A percentile compares a stretch with the other conserved stretches of the same genome.
Evolutionary conservation across 352 stramenopile species (phyloP).

Genomic region (Paralagenidium karlingii): DNA sequence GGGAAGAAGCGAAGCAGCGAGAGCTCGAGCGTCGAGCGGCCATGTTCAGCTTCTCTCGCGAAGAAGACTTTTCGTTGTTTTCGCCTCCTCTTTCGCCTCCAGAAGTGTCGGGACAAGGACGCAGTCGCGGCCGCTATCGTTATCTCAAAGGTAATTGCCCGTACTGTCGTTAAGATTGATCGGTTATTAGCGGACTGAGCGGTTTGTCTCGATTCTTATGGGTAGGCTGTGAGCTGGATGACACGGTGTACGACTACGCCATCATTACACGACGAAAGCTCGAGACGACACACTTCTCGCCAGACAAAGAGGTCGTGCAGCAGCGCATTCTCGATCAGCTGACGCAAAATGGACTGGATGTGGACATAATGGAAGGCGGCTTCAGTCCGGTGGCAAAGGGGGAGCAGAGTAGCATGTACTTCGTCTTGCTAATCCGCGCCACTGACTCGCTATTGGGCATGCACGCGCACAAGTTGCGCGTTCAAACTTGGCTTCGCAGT

Average conservation of each 20-base stretch:
- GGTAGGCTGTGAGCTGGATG: conserved; percentile 29
- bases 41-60: conserved; percentile 31
- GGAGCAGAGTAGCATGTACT: conserved; percentile 42
- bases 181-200: background rate
- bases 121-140: conserved; percentile 32
- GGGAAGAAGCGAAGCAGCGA: too few relatives aligned
- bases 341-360: conserved; percentile 45
- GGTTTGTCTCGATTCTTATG: background rate
- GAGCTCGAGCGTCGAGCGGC: too few relatives aligned
- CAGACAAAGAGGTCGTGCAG: conserved; percentile 7
- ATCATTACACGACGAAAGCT: conserved; percentile 46
- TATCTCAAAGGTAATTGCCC: conserved; percentile 25
- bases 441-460: conserved; percentile 44
- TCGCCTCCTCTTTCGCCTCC: conserved; percentile 23
- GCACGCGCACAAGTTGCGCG: conserved; percentile 46
- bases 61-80: conserved; percentile 49
- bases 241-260: conserved; percentile 51
- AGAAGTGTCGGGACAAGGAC: conserved; percentile 9
- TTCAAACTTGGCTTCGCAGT: conserved; percentile 64
- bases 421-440: conserved; percentile 56
- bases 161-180: background rate
- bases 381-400: conserved; percentile 28
- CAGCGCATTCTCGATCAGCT: conserved; percentile 23
- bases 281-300: conserved; percentile 4
- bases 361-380: conserved; percentile 60